Base-by-base conservation (phyloP, 495 filamentous ascomycete species). In the Annulohypoxylon moriforme region DNA sequence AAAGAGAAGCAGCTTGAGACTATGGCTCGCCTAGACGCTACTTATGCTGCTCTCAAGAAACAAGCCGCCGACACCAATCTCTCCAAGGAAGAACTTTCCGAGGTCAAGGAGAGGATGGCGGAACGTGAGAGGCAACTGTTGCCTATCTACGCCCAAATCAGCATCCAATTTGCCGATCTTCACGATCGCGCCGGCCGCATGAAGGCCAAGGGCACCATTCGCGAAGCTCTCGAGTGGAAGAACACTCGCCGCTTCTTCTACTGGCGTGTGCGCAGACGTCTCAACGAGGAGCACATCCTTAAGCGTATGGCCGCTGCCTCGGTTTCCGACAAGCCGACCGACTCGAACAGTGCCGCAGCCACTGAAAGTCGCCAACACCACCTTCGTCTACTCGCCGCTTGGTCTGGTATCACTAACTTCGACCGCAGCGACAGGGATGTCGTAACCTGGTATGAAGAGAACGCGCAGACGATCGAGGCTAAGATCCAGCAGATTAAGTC, bases 191-290 rank as follows among this genome's bases (percentile, higher is more conserved):
- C 96, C 53, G 96, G 96, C 58, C 92, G 96, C 81, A 98, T 99
- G 96, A 86, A 96, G 81, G 96, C 96, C 80, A 99, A 99, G 89
- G 91, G 93, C 64, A 90, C 91, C 70, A 98, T 99, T 77, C 93
- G 96, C 59, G 85, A 89, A 67, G 82, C 91, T 1, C 86, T 99
- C 16, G 85, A 89, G 76, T 99, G 94, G 96, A 86, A 89, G 78
- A 89, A 97, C 68, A 91, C 95, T 50, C 90, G 96, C 70, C 93
- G 96, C 77, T 99, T 97, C 92, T 98, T 99, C 89, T 99, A 98
- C 90, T 99, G 96, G 96, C 94, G 96, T 85, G 91, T 97, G 60
- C 95, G 96, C 80, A 93, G 96, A 79, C 89, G 96, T 82, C 86
- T 99, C 75, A 97, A 96, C 82, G 96, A 99, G 83, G 94, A 99